A percentile compares a stretch with the other conserved stretches of the same genome.
phyloP scores from a whole-genome alignment of 116 monocot species.

The Trichopus zeylanicus region DNA sequence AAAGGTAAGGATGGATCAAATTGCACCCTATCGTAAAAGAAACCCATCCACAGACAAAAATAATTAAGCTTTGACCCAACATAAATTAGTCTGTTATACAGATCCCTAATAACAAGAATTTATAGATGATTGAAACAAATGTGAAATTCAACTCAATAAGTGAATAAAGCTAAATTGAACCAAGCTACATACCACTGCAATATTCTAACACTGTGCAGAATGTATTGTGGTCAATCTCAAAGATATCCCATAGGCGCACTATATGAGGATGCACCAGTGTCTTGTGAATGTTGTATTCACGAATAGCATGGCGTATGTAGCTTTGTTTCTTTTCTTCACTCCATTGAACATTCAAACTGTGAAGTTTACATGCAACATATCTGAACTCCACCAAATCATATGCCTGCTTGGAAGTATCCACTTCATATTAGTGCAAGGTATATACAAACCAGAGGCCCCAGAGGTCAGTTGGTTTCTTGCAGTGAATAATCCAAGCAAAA shows the following conservation, averaged over 20 bases:
- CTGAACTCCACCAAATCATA: slow-evolving; percentile 90
- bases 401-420: slow-evolving; percentile 71
- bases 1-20: too few relatives aligned
- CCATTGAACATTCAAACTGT: slow-evolving; percentile 96
- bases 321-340: slow-evolving; percentile 97
- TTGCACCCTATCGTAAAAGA: too few relatives aligned
- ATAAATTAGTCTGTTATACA: too few relatives aligned
- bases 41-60: too few relatives aligned
- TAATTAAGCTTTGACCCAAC: too few relatives aligned
- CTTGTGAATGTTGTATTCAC: slow-evolving; percentile 98
- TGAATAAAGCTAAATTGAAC: too few relatives aligned
- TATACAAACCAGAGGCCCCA: slow-evolving; percentile 25
- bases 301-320: slow-evolving; percentile 96
- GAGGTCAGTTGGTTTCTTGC: not conserved
- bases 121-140: too few relatives aligned
- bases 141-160: too few relatives aligned
- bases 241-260: slow-evolving; percentile 91
- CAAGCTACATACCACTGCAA: slow-evolving; percentile 87
- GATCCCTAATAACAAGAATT: too few relatives aligned
- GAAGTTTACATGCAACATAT: slow-evolving; percentile 99
- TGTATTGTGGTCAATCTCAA: slow-evolving; percentile 95
- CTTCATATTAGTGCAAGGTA: slow-evolving; percentile 47
- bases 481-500: not conserved
- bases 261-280: slow-evolving; percentile 90
- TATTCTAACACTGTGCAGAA: slow-evolving; percentile 96